A percentile compares a stretch with the other conserved stretches of the same genome.
Evolutionary conservation across 2,329 filamentous ascomycete species (phyloP).

Genomic region (Nothophoma quercina): DNA sequence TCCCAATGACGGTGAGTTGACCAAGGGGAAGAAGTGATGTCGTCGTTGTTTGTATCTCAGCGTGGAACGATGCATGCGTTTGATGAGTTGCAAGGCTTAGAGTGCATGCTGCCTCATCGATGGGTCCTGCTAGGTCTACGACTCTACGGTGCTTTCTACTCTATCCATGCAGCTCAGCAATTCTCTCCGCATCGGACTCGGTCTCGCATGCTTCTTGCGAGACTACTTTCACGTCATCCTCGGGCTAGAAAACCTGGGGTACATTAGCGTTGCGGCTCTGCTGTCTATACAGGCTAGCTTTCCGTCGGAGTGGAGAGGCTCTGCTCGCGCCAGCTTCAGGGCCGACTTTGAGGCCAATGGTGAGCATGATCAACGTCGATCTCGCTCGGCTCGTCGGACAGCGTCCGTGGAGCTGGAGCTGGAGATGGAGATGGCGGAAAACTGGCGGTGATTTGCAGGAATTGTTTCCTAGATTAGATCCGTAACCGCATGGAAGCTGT

Average conservation of each 20-base stretch:
- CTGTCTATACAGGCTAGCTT: background rate
- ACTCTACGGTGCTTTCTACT: background rate
- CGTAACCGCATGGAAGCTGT: background rate
- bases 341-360: too few relatives aligned
- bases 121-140: background rate
- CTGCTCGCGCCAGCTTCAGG: too few relatives aligned
- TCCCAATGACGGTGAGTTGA: too few relatives aligned
- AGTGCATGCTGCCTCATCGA: too few relatives aligned
- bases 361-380: too few relatives aligned
- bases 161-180: background rate
- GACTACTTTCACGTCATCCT: background rate
- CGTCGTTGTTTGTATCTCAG: too few relatives aligned
- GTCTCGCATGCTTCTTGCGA: background rate
- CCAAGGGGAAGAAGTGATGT: too few relatives aligned
- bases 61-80: too few relatives aligned
- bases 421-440: background rate
- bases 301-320: background rate
- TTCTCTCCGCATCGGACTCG: background rate
- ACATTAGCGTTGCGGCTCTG: slow-evolving; percentile 4
- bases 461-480: background rate
- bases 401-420: background rate
- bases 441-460: background rate
- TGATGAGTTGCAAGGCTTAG: too few relatives aligned
- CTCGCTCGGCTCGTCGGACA: background rate
- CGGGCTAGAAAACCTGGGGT: background rate